These are phyloP conservation scores for Parasarocladium wereldwijsianum DNA, from an alignment of 2,329 filamentous ascomycete species.

Conservation along the genomic window DNA sequence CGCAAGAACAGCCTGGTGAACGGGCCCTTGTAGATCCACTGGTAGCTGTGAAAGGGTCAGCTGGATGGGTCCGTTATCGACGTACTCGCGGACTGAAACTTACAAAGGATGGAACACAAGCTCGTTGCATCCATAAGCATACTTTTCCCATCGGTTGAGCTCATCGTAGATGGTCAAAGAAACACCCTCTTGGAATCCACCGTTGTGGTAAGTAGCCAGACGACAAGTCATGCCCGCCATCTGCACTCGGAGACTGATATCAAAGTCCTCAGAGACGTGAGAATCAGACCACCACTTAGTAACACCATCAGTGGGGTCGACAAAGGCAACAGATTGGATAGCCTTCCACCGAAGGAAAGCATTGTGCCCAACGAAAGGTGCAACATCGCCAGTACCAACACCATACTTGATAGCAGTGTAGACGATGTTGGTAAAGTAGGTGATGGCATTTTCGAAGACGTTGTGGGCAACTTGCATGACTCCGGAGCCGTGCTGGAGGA, in stretches of 20 bases:
- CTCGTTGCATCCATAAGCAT: slow-evolving; percentile 58
- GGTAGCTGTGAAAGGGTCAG: slow-evolving; percentile 16
- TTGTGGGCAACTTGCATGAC: slow-evolving; percentile 63
- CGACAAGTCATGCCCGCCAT: slow-evolving; percentile 53
- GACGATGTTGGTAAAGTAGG: slow-evolving; percentile 67
- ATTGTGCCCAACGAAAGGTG: slow-evolving; percentile 67
- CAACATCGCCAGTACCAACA: slow-evolving; percentile 56
- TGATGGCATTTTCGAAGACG: slow-evolving; percentile 60
- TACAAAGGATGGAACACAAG: slow-evolving; percentile 51
- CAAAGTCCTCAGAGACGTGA: slow-evolving; percentile 66
- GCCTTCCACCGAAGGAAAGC: slow-evolving; percentile 53
- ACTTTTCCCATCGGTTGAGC: slow-evolving; percentile 58
- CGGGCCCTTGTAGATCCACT: slow-evolving; percentile 47
- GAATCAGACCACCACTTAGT: slow-evolving; percentile 50
- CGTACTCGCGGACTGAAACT: too few relatives aligned
- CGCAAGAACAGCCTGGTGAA: slow-evolving; percentile 49
- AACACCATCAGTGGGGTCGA: slow-evolving; percentile 6
- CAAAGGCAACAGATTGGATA: slow-evolving; percentile 11
- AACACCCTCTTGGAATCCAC: slow-evolving; percentile 60
- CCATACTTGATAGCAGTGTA: slow-evolving; percentile 60
- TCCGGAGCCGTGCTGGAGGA: slow-evolving; percentile 57
- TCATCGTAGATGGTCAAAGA: slow-evolving; percentile 62
- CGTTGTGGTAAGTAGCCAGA: slow-evolving; percentile 51
- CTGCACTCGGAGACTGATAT: slow-evolving; percentile 60
- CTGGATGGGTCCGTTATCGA: too few relatives aligned